A percentile compares a stretch with the other conserved stretches of the same genome.
Evolutionary conservation across 441 rosid species (phyloP).

Genomic region (Populus hybrid): DNA sequence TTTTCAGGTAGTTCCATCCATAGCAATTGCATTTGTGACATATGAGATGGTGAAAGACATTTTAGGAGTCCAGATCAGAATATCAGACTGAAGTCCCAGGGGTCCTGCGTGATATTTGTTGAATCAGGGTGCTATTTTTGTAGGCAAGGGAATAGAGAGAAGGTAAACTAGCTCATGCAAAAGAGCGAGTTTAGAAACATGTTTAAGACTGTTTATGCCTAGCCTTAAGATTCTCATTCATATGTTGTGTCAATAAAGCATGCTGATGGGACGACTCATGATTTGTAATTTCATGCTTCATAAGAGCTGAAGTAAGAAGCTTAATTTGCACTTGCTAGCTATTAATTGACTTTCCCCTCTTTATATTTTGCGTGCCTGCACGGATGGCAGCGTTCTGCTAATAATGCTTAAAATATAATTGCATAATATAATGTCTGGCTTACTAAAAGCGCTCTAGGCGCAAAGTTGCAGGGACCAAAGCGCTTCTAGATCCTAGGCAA

Average conservation of each 20-base stretch:
- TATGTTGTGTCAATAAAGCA: constrained; percentile 39
- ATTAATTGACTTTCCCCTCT: not conserved
- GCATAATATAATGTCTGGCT: not conserved
- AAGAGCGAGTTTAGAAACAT: constrained; percentile 22
- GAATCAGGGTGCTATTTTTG: constrained; percentile 42
- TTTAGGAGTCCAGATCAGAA: constrained; percentile 83
- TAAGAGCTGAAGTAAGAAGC: constrained; percentile 8
- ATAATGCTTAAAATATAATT: not conserved
- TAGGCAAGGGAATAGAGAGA: constrained; percentile 39
- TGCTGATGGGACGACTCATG: constrained; percentile 17
- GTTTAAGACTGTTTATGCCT: constrained; percentile 15
- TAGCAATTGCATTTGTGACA: constrained; percentile 93
- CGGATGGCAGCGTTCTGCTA: not conserved
- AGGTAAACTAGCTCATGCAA: constrained; percentile 29
- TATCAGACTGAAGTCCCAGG: constrained; percentile 55
- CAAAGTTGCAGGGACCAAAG: not conserved
- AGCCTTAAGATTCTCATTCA: constrained; percentile 33
- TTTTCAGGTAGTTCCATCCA: constrained; percentile 87
- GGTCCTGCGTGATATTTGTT: constrained; percentile 12
- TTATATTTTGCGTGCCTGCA: not conserved
- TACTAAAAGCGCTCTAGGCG: not conserved
- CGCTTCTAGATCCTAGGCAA: not conserved
- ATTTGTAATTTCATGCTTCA: constrained; percentile 18
- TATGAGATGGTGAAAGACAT: constrained; percentile 86
- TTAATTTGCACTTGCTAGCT: not conserved